Percentiles rank a stretch among this genome's conserved stretches.
Conservation (phyloP, 1,284 basidiomycete species). For the Ganoderma sp. region DNA sequence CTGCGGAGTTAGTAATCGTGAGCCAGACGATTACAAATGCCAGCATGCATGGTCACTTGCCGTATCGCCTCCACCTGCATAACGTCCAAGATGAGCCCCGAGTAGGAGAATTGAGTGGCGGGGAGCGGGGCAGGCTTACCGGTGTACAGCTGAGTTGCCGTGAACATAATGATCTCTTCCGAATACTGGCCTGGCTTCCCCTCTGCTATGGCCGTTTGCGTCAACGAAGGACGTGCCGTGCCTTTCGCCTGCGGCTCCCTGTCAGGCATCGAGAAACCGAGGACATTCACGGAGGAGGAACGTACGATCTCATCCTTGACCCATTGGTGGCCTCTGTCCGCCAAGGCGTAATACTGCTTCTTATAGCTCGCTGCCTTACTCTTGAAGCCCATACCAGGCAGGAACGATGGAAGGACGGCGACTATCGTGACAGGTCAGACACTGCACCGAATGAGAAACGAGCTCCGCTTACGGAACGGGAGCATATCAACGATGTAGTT, state of each 20-base stretch:
- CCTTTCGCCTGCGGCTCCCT: slow-evolving; percentile 15
- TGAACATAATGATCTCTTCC: slow-evolving; percentile 23
- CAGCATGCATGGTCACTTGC: slow-evolving; percentile 1
- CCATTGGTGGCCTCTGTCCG: slow-evolving; percentile 19
- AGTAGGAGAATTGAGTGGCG: background rate
- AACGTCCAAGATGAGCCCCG: background rate
- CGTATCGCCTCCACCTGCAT: slow-evolving; percentile 21
- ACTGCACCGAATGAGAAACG: background rate
- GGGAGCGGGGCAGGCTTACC: background rate
- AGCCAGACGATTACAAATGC: background rate
- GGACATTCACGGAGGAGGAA: background rate
- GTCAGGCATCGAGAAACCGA: background rate
- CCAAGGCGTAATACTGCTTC: slow-evolving; percentile 20
- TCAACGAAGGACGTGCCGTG: slow-evolving; percentile 32
- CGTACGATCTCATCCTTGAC: slow-evolving; percentile 24
- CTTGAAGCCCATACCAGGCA: slow-evolving; percentile 36
- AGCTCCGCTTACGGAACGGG: slow-evolving; percentile 35
- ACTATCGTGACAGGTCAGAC: slow-evolving; percentile 13
- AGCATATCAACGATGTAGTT: slow-evolving; percentile 40
- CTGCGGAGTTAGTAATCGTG: slow-evolving; percentile 1
- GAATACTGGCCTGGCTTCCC: slow-evolving; percentile 46
- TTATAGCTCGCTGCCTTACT: slow-evolving; percentile 20
- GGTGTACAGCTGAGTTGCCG: slow-evolving; percentile 23
- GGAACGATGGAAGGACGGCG: slow-evolving; percentile 32
- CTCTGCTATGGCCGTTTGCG: slow-evolving; percentile 55